phyloP scores from a whole-genome alignment of 1,284 basidiomycete genomes.

The Pholiota adiposa region DNA sequence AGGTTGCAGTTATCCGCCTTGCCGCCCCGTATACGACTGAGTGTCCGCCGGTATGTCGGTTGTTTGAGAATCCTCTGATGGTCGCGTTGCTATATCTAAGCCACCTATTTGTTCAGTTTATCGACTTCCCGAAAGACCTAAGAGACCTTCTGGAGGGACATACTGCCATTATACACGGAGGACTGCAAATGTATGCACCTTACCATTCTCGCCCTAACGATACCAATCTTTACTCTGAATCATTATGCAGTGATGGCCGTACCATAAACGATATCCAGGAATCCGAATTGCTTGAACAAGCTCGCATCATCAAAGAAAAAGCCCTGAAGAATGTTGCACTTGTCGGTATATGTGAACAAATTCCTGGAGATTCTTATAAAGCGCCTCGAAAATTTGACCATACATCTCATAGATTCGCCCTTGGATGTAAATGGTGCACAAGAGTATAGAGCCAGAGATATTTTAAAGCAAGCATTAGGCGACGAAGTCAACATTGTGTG shows the following conservation, averaged over 20 bases:
- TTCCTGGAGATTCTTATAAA: no score
- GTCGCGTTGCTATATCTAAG: neutral
- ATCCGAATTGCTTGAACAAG: conserved; percentile 44
- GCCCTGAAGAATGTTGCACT: conserved; percentile 48
- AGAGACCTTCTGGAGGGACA: conserved; percentile 46
- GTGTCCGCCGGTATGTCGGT: conserved; percentile 29
- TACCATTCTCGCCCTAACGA: neutral
- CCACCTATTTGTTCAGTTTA: conserved; percentile 40
- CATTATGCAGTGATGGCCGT: conserved; percentile 39
- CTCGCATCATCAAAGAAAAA: conserved; percentile 42
- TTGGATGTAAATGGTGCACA: conserved; percentile 47
- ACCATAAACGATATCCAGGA: conserved; percentile 44
- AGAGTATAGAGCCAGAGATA: conserved; percentile 44
- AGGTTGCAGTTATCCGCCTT: conserved; percentile 54
- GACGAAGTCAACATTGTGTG: conserved; percentile 47
- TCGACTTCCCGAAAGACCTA: conserved; percentile 50
- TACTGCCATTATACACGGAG: conserved; percentile 49
- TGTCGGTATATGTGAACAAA: conserved; percentile 41
- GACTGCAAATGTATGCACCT: conserved; percentile 43
- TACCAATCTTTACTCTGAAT: neutral
- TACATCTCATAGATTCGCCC: conserved; percentile 47
- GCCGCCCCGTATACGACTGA: conserved; percentile 51
- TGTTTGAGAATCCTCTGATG: no score
- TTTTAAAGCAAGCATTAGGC: conserved; percentile 42
- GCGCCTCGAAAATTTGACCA: no score